Evolutionary conservation across 495 filamentous ascomycete genomes (phyloP).

Genomic region (Coniosporium apollinis): DNA sequence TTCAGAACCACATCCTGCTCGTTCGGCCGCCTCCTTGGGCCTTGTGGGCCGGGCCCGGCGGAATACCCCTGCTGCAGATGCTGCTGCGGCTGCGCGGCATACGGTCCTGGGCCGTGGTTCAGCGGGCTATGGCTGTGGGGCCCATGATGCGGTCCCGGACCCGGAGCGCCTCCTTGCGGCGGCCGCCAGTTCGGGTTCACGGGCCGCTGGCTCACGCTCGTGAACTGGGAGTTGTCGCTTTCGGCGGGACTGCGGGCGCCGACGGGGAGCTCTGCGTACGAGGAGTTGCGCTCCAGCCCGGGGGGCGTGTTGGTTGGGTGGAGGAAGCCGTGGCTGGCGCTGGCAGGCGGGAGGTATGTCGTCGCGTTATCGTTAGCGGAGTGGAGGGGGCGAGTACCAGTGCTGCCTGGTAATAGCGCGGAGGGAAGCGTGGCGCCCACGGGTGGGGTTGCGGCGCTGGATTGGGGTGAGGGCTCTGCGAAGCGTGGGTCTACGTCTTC

Average conservation of each 20-base stretch:
- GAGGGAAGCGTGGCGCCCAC: constrained; percentile 14
- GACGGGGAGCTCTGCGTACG: constrained; percentile 44
- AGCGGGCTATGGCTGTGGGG: not conserved
- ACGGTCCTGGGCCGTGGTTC: constrained; percentile 1
- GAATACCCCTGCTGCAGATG: constrained; percentile 20
- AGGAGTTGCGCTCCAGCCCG: constrained; percentile 10
- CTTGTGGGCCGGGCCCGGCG: constrained; percentile 17
- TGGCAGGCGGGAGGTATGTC: not conserved
- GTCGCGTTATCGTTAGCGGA: constrained; percentile 2
- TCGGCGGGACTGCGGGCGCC: constrained; percentile 58
- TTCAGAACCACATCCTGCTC: constrained; percentile 40
- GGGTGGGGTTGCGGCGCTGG: constrained; percentile 4
- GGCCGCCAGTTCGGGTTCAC: constrained; percentile 71
- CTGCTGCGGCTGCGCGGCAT: constrained; percentile 4
- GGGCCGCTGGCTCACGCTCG: constrained; percentile 69
- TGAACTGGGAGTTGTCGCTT: constrained; percentile 65
- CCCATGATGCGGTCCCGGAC: not conserved
- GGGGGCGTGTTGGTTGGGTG: constrained; percentile 7
- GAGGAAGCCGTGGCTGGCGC: not conserved
- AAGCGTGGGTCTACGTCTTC: constrained; percentile 92
- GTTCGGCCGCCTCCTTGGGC: constrained; percentile 23
- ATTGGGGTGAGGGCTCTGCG: constrained; percentile 26
- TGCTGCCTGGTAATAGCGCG: constrained; percentile 18
- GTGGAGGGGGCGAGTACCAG: constrained; percentile 2
- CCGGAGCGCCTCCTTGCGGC: constrained; percentile 5